These are phyloP conservation scores for Colletotrichum agaves DNA, from an alignment of 2,329 filamentous ascomycete genomes.

Conservation along the genomic window DNA sequence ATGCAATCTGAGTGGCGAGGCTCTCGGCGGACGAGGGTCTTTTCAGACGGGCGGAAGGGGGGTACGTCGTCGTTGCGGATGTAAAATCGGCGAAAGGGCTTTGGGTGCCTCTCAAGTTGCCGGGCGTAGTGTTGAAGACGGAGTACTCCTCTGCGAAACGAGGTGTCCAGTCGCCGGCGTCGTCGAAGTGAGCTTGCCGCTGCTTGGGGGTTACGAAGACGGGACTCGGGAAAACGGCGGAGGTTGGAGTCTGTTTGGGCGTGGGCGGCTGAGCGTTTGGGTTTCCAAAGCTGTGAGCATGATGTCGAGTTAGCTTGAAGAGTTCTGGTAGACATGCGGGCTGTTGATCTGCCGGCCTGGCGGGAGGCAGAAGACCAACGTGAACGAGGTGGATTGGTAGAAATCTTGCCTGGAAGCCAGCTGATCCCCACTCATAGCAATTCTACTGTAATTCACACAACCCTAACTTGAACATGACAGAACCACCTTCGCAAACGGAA, in stretches of 20 bases:
- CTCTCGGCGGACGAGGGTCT: conserved; percentile 62
- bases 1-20: conserved; percentile 62
- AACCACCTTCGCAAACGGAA: conserved; percentile 28
- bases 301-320: conserved; percentile 48
- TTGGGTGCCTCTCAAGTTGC: conserved; percentile 62
- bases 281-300: conserved; percentile 67
- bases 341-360: conserved; percentile 26
- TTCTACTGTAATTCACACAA: conserved; percentile 41
- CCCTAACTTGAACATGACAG: conserved; percentile 39
- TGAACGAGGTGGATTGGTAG: conserved; percentile 36
- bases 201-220: conserved; percentile 67
- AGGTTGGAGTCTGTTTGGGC: conserved; percentile 67
- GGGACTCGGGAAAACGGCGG: conserved; percentile 63
- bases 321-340: conserved; percentile 30
- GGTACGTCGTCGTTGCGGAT: conserved; percentile 48
- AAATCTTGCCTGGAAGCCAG: conserved; percentile 62
- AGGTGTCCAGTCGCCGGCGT: conserved; percentile 66
- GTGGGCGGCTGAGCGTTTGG: conserved; percentile 70
- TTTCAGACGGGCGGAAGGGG: conserved; percentile 54
- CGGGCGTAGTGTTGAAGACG: conserved; percentile 73
- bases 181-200: conserved; percentile 58
- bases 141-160: conserved; percentile 73
- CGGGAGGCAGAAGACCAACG: conserved; percentile 36
- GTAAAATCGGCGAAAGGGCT: conserved; percentile 59
- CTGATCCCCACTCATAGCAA: conserved; percentile 74